These are phyloP conservation scores for Diplogelasinospora grovesii DNA, from an alignment of 495 filamentous ascomycete genomes.

Conservation along the genomic window DNA sequence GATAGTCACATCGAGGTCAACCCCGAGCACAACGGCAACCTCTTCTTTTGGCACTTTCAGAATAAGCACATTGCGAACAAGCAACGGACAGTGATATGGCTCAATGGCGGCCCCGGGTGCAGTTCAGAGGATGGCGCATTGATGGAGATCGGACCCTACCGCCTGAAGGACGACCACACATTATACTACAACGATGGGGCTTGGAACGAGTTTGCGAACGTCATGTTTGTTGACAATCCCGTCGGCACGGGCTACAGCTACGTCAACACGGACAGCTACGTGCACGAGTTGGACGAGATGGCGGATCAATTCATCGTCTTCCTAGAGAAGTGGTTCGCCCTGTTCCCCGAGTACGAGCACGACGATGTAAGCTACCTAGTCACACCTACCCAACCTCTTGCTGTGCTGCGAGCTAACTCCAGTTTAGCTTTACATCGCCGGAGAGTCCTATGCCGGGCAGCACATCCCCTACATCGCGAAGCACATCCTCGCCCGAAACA, in stretches of 20 bases:
- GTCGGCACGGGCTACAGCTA: constrained; percentile 96
- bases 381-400: constrained; percentile 22
- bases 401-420: constrained; percentile 4
- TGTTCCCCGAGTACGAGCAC: constrained; percentile 88
- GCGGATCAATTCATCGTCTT: constrained; percentile 80
- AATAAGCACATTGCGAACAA: constrained; percentile 91
- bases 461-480: constrained; percentile 94
- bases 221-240: constrained; percentile 94
- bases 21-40: constrained; percentile 73
- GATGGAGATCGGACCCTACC: constrained; percentile 96
- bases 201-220: constrained; percentile 95
- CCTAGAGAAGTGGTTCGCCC: constrained; percentile 76
- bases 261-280: constrained; percentile 76
- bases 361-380: constrained; percentile 71
- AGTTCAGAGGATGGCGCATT: constrained; percentile 94
- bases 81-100: constrained; percentile 90
- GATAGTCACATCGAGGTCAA: constrained; percentile 84
- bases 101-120: constrained; percentile 94
- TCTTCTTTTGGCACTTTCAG: constrained; percentile 98
- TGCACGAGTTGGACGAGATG: constrained; percentile 85
- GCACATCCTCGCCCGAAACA: constrained; percentile 80
- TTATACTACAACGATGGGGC: constrained; percentile 80
- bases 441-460: constrained; percentile 95
- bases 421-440: constrained; percentile 78
- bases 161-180: constrained; percentile 66